Evolutionary conservation across 1,284 basidiomycete species (phyloP).

Genomic region (Coniophora puteana): DNA sequence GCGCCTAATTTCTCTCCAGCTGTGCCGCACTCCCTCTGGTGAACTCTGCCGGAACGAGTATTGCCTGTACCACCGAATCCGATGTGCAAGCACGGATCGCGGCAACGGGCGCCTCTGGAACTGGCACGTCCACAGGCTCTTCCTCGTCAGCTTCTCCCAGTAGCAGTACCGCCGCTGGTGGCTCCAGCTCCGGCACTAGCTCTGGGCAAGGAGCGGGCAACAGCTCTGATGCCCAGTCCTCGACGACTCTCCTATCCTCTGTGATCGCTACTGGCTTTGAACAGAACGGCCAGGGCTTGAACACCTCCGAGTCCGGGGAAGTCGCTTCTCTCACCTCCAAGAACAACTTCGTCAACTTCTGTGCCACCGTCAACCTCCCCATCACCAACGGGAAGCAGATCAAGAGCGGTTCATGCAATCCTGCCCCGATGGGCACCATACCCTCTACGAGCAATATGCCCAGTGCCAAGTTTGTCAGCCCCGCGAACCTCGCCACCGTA

Average conservation of each 20-base stretch:
- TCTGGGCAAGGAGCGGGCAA: slow-evolving; percentile 32
- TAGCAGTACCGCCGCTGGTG: slow-evolving; percentile 8
- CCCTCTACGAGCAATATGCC: slow-evolving; percentile 44
- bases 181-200: slow-evolving; percentile 20
- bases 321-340: slow-evolving; percentile 43
- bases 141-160: slow-evolving; percentile 6
- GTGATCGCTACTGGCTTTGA: slow-evolving; percentile 45
- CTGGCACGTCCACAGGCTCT: slow-evolving; percentile 10
- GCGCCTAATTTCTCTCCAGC: slow-evolving; percentile 22
- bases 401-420: slow-evolving; percentile 53
- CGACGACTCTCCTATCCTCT: slow-evolving; percentile 38
- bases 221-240: slow-evolving; percentile 33
- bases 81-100: slow-evolving; percentile 37
- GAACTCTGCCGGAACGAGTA: slow-evolving; percentile 38
- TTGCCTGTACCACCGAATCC: slow-evolving; percentile 42
- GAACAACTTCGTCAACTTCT: slow-evolving; percentile 57
- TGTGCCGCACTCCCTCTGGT: slow-evolving; percentile 53
- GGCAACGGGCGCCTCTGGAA: slow-evolving; percentile 33
- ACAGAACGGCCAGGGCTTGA: slow-evolving; percentile 39
- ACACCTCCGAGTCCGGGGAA: slow-evolving; percentile 29
- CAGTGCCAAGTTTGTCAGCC: slow-evolving; percentile 44
- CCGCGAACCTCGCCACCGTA: slow-evolving; percentile 41
- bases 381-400: slow-evolving; percentile 43
- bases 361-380: slow-evolving; percentile 26
- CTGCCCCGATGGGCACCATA: slow-evolving; percentile 46